Evolutionary conservation across 2,329 filamentous ascomycete genomes (phyloP).

Genomic region (Talaromyces albobiverticillius): DNA sequence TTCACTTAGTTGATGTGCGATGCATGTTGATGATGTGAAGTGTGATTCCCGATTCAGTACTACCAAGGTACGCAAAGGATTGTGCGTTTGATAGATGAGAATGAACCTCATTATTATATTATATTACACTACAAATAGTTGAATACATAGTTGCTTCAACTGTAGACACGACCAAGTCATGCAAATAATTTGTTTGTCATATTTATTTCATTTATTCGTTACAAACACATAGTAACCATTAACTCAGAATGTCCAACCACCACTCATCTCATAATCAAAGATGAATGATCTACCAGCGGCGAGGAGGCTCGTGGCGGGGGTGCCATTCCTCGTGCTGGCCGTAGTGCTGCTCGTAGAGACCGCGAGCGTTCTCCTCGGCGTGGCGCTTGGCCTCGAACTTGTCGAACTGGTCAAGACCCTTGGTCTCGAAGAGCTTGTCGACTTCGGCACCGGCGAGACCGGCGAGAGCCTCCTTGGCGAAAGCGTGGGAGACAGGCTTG

Average conservation of each 20-base stretch:
- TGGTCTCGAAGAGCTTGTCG: constrained; percentile 71
- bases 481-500: constrained; percentile 67
- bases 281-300: constrained; percentile 15
- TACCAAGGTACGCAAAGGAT: background rate
- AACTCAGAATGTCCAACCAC: too few species aligned
- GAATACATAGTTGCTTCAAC: too few species aligned
- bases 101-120: too few species aligned
- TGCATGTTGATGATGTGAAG: too few species aligned
- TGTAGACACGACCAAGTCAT: too few species aligned
- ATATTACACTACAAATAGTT: too few species aligned
- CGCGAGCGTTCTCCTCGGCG: constrained; percentile 56
- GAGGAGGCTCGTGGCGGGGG: constrained; percentile 33
- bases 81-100: too few species aligned
- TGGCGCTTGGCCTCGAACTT: constrained; percentile 58
- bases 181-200: too few species aligned
- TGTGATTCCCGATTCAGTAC: too few species aligned
- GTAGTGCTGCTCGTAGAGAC: constrained; percentile 64
- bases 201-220: background rate
- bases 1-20: too few species aligned
- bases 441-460: constrained; percentile 72
- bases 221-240: background rate
- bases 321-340: constrained; percentile 52
- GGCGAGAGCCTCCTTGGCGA: constrained; percentile 74
- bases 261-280: background rate
- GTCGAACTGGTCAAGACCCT: constrained; percentile 62